These are phyloP conservation scores for Diaporthe helianthi DNA, from an alignment of 2,329 filamentous ascomycete genomes.

Conservation along the genomic window DNA sequence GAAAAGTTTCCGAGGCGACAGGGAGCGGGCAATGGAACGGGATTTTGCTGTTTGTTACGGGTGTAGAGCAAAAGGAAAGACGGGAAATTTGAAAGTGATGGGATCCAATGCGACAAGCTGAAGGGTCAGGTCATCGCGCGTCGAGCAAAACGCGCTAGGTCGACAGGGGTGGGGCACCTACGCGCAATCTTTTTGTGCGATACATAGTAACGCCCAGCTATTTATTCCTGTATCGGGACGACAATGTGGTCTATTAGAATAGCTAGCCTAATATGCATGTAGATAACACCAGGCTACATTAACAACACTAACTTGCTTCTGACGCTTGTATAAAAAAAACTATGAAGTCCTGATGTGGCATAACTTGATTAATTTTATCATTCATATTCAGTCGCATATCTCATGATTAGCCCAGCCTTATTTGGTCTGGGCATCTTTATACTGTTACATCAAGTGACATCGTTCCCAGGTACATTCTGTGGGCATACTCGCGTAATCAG, in stretches of 20 bases:
- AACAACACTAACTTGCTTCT: not conserved
- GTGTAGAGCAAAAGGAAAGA: not conserved
- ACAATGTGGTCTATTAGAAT: not conserved
- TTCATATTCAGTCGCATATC: no score
- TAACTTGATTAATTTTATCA: no score
- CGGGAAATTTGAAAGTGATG: conserved; percentile 23
- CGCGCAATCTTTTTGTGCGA: not conserved
- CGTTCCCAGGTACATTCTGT: not conserved
- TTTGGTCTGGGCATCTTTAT: not conserved
- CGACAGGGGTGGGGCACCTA: not conserved
- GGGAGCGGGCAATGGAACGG: not conserved
- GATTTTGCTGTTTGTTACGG: not conserved
- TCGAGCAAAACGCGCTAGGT: not conserved
- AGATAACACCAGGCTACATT: not conserved
- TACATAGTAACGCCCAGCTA: not conserved
- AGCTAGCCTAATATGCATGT: not conserved
- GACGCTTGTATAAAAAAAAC: no score
- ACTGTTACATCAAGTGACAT: no score
- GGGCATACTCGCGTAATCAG: no score
- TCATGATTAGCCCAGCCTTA: no score
- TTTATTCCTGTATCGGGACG: not conserved
- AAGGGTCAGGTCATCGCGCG: conserved; percentile 19
- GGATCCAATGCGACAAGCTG: conserved; percentile 16
- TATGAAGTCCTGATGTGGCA: not conserved
- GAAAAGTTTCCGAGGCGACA: not conserved